Conservation (phyloP, 169 alveolate species). For the Plasmodium fragile region DNA sequence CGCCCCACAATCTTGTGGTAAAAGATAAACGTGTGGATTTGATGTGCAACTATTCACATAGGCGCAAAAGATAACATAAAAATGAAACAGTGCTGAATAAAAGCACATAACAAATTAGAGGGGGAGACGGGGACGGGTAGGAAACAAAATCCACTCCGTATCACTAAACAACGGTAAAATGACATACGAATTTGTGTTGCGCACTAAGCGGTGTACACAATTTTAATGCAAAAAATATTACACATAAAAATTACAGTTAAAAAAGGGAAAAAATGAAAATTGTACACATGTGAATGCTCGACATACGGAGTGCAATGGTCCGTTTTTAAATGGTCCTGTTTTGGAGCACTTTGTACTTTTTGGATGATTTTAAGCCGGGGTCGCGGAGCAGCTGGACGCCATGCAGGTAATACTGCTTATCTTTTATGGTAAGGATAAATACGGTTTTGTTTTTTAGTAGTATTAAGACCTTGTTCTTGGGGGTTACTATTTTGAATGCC, state of each 20-base stretch:
- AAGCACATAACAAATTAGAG: neutral
- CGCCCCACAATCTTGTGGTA: neutral
- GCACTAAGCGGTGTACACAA: neutral
- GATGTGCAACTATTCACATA: neutral
- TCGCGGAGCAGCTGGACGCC: conserved; percentile 71
- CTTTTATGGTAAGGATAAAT: conserved; percentile 46
- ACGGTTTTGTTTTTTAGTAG: conserved; percentile 67
- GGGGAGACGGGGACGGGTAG: neutral
- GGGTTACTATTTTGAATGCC: conserved; percentile 73
- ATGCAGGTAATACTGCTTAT: conserved; percentile 47
- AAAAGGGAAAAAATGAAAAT: neutral
- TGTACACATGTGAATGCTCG: neutral
- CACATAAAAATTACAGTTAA: neutral
- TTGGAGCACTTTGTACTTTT: conserved; percentile 49
- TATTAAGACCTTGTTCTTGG: conserved; percentile 46
- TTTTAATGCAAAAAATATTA: neutral
- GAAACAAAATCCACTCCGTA: neutral
- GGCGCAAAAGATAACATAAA: neutral
- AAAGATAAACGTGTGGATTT: neutral
- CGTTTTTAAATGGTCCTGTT: conserved; percentile 36
- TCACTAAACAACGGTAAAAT: neutral
- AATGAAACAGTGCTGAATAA: neutral
- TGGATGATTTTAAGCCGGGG: conserved; percentile 72
- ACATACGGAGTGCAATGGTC: neutral
- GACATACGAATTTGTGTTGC: neutral